phyloP scores from a whole-genome alignment of 2,329 filamentous ascomycete genomes.

The Colletotrichum sp. region DNA sequence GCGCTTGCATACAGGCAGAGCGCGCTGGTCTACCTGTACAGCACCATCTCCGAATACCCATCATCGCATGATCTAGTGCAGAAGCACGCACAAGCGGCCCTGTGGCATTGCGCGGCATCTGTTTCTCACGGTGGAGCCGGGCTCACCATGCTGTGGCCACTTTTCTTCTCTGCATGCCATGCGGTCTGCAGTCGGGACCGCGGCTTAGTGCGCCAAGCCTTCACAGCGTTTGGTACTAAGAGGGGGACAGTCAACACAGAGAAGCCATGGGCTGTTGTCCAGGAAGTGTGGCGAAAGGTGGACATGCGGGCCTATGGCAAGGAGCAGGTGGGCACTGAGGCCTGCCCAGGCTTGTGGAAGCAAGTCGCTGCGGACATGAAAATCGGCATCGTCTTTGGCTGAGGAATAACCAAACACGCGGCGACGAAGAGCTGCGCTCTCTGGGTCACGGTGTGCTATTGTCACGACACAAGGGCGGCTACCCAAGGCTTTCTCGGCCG shows the following conservation, averaged over 20 bases:
- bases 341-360: constrained; percentile 16
- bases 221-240: constrained; percentile 12
- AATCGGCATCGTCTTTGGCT: constrained; percentile 20
- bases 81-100: constrained; percentile 17
- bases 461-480: neutral
- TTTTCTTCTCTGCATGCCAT: constrained; percentile 20
- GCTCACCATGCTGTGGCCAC: constrained; percentile 17
- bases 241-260: constrained; percentile 18
- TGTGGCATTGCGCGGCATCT: constrained; percentile 22
- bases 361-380: constrained; percentile 19
- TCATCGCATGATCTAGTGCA: constrained; percentile 18
- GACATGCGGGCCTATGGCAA: constrained; percentile 20
- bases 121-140: constrained; percentile 18
- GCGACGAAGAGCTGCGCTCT: neutral
- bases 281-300: constrained; percentile 19
- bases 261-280: constrained; percentile 19
- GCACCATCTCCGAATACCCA: constrained; percentile 12
- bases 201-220: constrained; percentile 21
- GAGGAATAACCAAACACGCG: neutral
- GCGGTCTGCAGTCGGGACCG: constrained; percentile 20
- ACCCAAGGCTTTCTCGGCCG: neutral
- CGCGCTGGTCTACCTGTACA: constrained; percentile 15
- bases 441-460: neutral
- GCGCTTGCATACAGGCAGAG: constrained; percentile 21
- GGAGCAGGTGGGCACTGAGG: constrained; percentile 6